These are phyloP conservation scores for Nothopassalora personata DNA, from an alignment of 2,329 filamentous ascomycete genomes.

Conservation along the genomic window DNA sequence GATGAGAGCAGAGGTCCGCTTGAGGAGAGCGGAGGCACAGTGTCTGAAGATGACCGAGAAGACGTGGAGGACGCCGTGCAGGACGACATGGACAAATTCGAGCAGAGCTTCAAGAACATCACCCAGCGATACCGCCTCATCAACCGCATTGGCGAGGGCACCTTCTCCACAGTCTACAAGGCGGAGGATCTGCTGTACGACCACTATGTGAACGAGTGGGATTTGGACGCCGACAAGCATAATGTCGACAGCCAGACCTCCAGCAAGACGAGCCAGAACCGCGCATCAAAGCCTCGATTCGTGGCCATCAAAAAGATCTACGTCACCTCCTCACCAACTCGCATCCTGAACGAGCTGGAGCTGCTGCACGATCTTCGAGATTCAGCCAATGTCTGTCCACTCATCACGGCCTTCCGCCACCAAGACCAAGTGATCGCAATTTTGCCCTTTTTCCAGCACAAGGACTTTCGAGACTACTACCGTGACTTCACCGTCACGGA, in stretches of 20 bases:
- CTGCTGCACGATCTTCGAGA: conserved; percentile 80
- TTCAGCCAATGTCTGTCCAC: conserved; percentile 80
- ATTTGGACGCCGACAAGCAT: conserved; percentile 53
- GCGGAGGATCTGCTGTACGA: conserved; percentile 88
- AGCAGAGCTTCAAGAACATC: conserved; percentile 77
- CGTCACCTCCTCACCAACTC: conserved; percentile 87
- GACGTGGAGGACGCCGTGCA: conserved; percentile 66
- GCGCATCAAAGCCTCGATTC: conserved; percentile 56
- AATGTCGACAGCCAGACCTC: conserved; percentile 16
- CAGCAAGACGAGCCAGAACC: conserved; percentile 13
- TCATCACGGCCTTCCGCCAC: conserved; percentile 94
- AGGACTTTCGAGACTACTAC: conserved; percentile 93
- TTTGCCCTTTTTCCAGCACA: conserved; percentile 90
- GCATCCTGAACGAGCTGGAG: conserved; percentile 94
- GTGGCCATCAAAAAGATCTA: conserved; percentile 99
- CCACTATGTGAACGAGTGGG: conserved; percentile 80
- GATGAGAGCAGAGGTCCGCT: conserved; percentile 47
- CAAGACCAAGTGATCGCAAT: conserved; percentile 94
- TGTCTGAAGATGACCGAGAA: conserved; percentile 47
- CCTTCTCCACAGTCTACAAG: conserved; percentile 98
- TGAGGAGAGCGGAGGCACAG: conserved; percentile 46
- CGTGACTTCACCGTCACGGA: conserved; percentile 80
- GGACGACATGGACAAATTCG: conserved; percentile 82
- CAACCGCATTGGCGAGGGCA: conserved; percentile 96
- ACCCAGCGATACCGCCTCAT: conserved; percentile 80